These are phyloP conservation scores for Yarrowia deformans DNA, from an alignment of 805 yeast genomes.

Conservation along the genomic window DNA sequence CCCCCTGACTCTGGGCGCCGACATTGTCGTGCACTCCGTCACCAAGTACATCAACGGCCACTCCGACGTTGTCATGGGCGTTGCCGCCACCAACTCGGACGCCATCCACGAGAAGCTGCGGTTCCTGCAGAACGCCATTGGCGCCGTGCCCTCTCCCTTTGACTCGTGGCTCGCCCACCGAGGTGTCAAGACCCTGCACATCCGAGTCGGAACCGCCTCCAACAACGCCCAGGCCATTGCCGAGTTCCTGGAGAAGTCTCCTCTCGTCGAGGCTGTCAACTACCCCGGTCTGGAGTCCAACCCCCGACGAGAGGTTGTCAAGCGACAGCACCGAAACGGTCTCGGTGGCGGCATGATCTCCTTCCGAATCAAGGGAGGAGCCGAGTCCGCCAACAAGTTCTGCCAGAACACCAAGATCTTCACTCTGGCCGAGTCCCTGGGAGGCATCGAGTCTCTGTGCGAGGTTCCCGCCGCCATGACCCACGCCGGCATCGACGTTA, in stretches of 20 bases:
- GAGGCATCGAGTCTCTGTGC: slow-evolving; percentile 84
- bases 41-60: slow-evolving; percentile 93
- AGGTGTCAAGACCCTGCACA: slow-evolving; percentile 85
- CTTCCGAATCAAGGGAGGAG: slow-evolving; percentile 85
- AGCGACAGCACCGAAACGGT: slow-evolving; percentile 79
- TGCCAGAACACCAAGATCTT: slow-evolving; percentile 76
- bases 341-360: slow-evolving; percentile 94
- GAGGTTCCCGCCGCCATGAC: slow-evolving; percentile 94
- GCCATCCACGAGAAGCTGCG: slow-evolving; percentile 67
- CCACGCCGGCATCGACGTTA: slow-evolving; percentile 87
- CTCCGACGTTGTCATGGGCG: slow-evolving; percentile 89
- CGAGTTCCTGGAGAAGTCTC: slow-evolving; percentile 58
- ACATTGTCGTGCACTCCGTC: slow-evolving; percentile 85
- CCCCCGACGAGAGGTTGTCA: slow-evolving; percentile 66
- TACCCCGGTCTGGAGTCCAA: slow-evolving; percentile 83
- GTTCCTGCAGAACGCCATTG: slow-evolving; percentile 86
- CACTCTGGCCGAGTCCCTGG: slow-evolving; percentile 88
- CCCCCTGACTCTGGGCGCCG: slow-evolving; percentile 85
- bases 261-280: slow-evolving; percentile 69
- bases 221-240: slow-evolving; percentile 72
- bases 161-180: slow-evolving; percentile 94
- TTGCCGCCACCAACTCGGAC: slow-evolving; percentile 72
- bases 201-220: slow-evolving; percentile 77
- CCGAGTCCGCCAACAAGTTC: slow-evolving; percentile 74
- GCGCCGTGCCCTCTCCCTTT: slow-evolving; percentile 88